phyloP scores from a whole-genome alignment of 192 early-diverging fungal species.

The Chytriomyces hyalinus region DNA sequence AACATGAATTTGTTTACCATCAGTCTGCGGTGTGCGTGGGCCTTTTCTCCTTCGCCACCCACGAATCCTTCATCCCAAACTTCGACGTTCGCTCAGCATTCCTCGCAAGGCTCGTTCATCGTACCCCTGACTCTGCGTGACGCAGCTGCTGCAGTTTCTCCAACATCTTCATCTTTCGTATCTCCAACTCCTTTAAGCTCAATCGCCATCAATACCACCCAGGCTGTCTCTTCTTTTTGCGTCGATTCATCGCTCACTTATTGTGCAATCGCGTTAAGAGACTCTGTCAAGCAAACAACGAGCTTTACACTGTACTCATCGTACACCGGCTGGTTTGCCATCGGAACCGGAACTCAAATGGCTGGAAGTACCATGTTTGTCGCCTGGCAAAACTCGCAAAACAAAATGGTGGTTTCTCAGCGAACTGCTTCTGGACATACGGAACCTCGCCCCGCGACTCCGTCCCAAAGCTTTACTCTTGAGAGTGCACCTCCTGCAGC shows the following conservation, averaged over 20 bases:
- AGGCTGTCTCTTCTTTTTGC: background rate
- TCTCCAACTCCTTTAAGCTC: no score
- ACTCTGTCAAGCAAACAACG: background rate
- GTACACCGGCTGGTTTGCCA: constrained; percentile 33
- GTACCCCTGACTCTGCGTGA: no score
- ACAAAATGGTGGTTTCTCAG: constrained; percentile 27
- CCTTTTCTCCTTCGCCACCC: no score
- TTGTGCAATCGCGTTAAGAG: background rate
- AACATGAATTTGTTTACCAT: no score
- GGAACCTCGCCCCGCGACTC: background rate
- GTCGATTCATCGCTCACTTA: background rate
- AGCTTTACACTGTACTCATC: constrained; percentile 10
- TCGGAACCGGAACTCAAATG: constrained; percentile 43
- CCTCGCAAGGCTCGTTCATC: no score
- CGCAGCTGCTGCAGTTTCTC: no score
- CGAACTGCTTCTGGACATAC: constrained; percentile 29
- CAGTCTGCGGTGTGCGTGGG: no score
- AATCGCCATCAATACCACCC: background rate
- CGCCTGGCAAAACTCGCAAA: constrained; percentile 37
- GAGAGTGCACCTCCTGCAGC: background rate
- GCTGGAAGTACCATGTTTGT: constrained; percentile 33
- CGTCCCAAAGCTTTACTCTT: background rate
- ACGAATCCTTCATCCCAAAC: no score
- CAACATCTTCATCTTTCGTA: no score
- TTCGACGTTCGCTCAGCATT: no score